Base-by-base conservation (phyloP, 768 basidiomycete genomes). In the Galerina marginata region DNA sequence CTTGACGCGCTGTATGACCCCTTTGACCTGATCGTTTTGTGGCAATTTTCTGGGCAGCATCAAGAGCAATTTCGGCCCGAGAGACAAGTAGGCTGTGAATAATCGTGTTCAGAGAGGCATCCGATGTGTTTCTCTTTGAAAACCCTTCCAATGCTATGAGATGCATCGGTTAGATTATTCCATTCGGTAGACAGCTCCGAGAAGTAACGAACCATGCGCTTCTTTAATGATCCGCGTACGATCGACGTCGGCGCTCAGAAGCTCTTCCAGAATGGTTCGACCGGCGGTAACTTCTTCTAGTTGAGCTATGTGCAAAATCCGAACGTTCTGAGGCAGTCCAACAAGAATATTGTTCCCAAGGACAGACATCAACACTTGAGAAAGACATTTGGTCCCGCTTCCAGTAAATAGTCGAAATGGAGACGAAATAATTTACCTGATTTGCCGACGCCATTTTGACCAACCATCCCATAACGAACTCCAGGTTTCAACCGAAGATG, bases 361-460 rank as follows among this genome's bases (percentile, higher is more conserved):
- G 7, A 69, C 70, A 33, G 67, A 68, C 71, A 74, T 71, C 12
- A 74, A 54, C 4, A 74, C 73, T 75, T 36, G 7, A 20, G 14
- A 37, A 47, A 12, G 23, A 1, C 4, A 37, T 49, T 11, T 33
- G 20, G 20, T 20, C 20, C 25, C 11, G 2, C 15, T 20, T 1
- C 20, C 6, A 16, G 23, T 37, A 29, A 48, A 51, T 20, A 9
- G 26, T 4, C 26, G 6, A 14, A 16, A 44, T 10, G 9, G 0
- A 14, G 46, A 56, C 2, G 23, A 39, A 11, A 54, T 38, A 20
- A 16, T 29, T 46, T 49, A 81, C 79, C 81, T 12, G 81, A 83
- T 65, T 86, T 86, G 9, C 84, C 86, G 15, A 79, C 75, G 2
- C 85, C 86, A 67, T 85, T 85, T 54, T 85, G 75, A 12, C 86